Evolutionary conservation across 805 yeast species (phyloP), one percentile per base, ranked within the genome.

Genomic region (Candida incommunis): DNA sequence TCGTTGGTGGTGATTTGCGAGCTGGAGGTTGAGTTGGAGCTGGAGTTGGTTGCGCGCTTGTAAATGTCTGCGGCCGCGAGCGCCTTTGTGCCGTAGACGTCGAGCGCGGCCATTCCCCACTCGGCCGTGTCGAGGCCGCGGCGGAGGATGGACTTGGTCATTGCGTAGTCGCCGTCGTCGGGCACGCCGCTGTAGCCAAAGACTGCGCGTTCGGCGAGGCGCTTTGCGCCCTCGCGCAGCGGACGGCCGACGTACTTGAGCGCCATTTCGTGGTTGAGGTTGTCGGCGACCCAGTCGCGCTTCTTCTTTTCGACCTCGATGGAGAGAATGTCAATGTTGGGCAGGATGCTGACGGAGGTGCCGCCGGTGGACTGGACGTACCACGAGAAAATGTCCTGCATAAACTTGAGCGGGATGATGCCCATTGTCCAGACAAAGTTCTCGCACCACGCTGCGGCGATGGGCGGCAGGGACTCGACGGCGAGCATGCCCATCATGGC

Each of bases 361-460:
- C 98, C 98, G 31, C 96, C 96, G 1, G 98, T 92, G 4, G 95
- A 44, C 24, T 54, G 46, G 13, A 56, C 54, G 37, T 56, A 56
- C 60, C 60, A 56, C 23, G 50, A 41, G 43, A 52, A 23, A 16
- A 60, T 57, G 3, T 45, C 43, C 62, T 88, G 96, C 76, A 90
- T 81, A 56, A 87, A 84, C 13, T 65, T 62, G 4, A 78, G 76
- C 45, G 74, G 72, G 54, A 92, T 83, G 51, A 90, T 80, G 41
- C 98, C 98, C 75, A 90, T 75, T 1, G 96, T 79, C 97, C 97
- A 90, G 63, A 77, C 79, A 69, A 92, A 92, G 67, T 90, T 92
- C 64, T 90, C 95, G 25, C 94, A 79, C 98, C 98, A 90, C 2
- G 97, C 88, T 2, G 95, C 86, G 3, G 96, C 97, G 53, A 92